phyloP scores from a whole-genome alignment of 2,329 filamentous ascomycete genomes.

The Coleophoma eucalyptorum region DNA sequence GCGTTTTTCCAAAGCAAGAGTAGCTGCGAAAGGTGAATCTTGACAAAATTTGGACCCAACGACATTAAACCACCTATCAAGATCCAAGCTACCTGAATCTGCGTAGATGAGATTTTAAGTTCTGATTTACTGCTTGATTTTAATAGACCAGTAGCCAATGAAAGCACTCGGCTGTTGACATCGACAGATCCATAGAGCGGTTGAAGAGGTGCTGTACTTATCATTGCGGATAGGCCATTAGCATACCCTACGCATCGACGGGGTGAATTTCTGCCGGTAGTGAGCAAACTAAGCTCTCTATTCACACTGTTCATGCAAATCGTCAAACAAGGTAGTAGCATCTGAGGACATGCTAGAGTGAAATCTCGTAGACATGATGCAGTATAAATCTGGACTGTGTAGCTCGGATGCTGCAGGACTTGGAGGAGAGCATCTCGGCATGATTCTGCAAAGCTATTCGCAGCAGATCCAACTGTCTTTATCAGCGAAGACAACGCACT shows the following conservation, averaged over 20 bases:
- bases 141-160: constrained; percentile 85
- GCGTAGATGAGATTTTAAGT: constrained; percentile 83
- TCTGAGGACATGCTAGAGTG: constrained; percentile 86
- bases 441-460: constrained; percentile 72
- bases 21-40: constrained; percentile 93
- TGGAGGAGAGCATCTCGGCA: constrained; percentile 87
- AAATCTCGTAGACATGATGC: constrained; percentile 84
- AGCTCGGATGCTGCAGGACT: constrained; percentile 90
- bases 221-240: constrained; percentile 82
- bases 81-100: constrained; percentile 97
- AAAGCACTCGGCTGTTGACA: constrained; percentile 86
- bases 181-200: constrained; percentile 94
- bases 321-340: constrained; percentile 84
- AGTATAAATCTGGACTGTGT: constrained; percentile 89
- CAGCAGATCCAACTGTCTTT: constrained; percentile 74
- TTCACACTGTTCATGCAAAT: constrained; percentile 96
- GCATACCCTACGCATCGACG: constrained; percentile 86
- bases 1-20: constrained; percentile 97
- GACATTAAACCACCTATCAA: constrained; percentile 96
- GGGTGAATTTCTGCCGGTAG: constrained; percentile 71
- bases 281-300: constrained; percentile 77
- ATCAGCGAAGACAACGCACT: constrained; percentile 79
- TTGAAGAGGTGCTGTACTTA: constrained; percentile 84
- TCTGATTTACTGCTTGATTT: constrained; percentile 93
- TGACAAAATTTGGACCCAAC: constrained; percentile 95